Conservation (phyloP, 495 filamentous ascomycete species). For the Aspergillus leporis region DNA sequence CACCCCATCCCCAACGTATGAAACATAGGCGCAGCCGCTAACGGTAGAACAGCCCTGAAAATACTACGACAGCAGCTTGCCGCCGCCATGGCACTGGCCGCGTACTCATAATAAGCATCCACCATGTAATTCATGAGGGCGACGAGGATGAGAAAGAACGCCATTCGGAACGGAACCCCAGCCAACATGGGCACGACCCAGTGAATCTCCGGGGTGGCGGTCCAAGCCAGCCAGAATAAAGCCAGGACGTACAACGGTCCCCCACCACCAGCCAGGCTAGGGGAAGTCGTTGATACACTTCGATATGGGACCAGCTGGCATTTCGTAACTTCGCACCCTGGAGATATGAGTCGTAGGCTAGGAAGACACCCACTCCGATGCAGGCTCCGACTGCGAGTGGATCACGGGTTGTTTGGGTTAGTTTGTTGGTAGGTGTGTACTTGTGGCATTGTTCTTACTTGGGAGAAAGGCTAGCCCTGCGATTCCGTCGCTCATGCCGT, state of each 20-base stretch:
- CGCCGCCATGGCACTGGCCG: constrained; percentile 67
- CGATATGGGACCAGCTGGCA: constrained; percentile 2
- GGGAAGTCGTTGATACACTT: constrained; percentile 48
- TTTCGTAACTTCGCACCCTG: constrained; percentile 20
- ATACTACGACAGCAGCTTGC: constrained; percentile 53
- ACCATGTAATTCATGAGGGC: constrained; percentile 66
- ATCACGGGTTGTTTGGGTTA: neutral
- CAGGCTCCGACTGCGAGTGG: constrained; percentile 20
- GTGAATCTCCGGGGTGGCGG: constrained; percentile 48
- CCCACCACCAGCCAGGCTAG: constrained; percentile 58
- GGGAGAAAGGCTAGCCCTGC: constrained; percentile 30
- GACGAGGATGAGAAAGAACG: constrained; percentile 61
- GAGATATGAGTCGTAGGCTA: constrained; percentile 25
- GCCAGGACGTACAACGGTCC: constrained; percentile 61
- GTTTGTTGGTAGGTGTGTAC: neutral
- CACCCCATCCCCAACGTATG: constrained; percentile 32
- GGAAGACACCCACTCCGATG: constrained; percentile 21
- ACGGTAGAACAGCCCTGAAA: constrained; percentile 54
- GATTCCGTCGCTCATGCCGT: constrained; percentile 19
- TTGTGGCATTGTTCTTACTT: constrained; percentile 1
- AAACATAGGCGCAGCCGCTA: constrained; percentile 38
- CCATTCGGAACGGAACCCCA: constrained; percentile 65
- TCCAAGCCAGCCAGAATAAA: constrained; percentile 71
- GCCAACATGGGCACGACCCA: constrained; percentile 64
- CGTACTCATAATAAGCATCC: constrained; percentile 69